Conservation (phyloP, 1,284 basidiomycete species). For the Rhizoctonia solani region DNA sequence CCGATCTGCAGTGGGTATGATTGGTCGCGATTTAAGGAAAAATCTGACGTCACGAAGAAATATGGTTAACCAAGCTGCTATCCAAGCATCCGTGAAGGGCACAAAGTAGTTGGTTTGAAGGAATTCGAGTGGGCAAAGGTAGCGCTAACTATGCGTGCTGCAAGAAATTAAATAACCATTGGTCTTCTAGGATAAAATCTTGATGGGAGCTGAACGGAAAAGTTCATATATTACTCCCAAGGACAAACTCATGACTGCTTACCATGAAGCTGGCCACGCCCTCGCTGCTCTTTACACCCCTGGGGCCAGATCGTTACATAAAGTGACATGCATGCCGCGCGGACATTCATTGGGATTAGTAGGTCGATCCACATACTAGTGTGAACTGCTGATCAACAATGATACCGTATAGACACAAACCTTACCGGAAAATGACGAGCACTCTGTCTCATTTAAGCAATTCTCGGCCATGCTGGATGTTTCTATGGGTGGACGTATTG, state of each 20-base stretch:
- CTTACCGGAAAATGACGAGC: conserved; percentile 81
- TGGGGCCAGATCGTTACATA: conserved; percentile 92
- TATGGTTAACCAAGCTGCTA: conserved; percentile 87
- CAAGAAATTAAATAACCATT: background rate
- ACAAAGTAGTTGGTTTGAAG: conserved; percentile 67
- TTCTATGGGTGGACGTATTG: conserved; percentile 88
- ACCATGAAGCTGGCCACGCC: conserved; percentile 96
- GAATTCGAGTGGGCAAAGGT: conserved; percentile 98
- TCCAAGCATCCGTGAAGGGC: conserved; percentile 88
- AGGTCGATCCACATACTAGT: conserved; percentile 46
- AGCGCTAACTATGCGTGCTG: background rate
- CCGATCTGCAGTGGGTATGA: conserved; percentile 67
- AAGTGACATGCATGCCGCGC: conserved; percentile 93
- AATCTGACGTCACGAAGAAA: conserved; percentile 50
- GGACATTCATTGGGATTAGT: conserved; percentile 89
- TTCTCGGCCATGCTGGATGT: conserved; percentile 85
- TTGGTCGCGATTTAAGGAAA: too few species aligned
- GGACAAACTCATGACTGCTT: conserved; percentile 85
- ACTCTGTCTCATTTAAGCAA: conserved; percentile 71
- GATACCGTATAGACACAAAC: conserved; percentile 67
- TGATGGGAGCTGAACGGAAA: conserved; percentile 93
- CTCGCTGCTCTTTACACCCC: conserved; percentile 88
- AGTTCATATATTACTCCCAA: conserved; percentile 85
- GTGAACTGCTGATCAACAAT: background rate
- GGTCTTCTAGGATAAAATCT: conserved; percentile 72